Base-by-base conservation (phyloP, 129 eudicot genomes). In the Artemisia tridentata region DNA sequence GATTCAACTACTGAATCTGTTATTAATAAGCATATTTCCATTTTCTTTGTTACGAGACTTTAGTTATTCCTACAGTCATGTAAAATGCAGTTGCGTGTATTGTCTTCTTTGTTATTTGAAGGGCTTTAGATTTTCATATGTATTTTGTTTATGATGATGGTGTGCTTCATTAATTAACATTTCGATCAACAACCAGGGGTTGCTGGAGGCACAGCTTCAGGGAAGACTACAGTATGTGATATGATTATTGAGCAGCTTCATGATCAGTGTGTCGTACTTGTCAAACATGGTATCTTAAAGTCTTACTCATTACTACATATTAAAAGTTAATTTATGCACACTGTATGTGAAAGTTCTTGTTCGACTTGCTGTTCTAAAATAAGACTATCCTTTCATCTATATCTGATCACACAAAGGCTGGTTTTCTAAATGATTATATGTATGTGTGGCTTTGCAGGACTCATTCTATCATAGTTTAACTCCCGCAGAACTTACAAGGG, bases 181-280 rank as follows among this genome's bases (percentile, higher is more conserved):
- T 56, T 69, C 11, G 62, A 79, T 63, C 17, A 47, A 75, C 68
- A 53, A 31, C 81, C 88, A 95, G 99, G 99, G 68, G 99, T 93
- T 67, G 90, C 97, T 58, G 99, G 99, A 79, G 99, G 99, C 56
- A 91, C 99, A 23, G 99, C 99, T 71, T 90, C 99, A 18, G 99
- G 99, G 64, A 95, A 95, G 78, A 90, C 99, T n/a, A 83, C 99
- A 16, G 99, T 95, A 68, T 95, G 99, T 86, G 97, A 95, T 86
- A 76, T 95, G 96, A 95, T 95, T 52, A 88, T 95, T 63, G 93
- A 90, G 86, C 99, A 95, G 86, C 99, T 95, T 79, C 96, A 78
- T 82, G 99, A 95, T 88, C 99, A 95, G 76, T 97, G 99, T 76
- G 99, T 88, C 46, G 99, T 95, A 61, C 96, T 93, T 75, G 99